These are phyloP conservation scores for Chlorella sp. DNA, from an alignment of 139 green algal genomes.

Conservation along the genomic window DNA sequence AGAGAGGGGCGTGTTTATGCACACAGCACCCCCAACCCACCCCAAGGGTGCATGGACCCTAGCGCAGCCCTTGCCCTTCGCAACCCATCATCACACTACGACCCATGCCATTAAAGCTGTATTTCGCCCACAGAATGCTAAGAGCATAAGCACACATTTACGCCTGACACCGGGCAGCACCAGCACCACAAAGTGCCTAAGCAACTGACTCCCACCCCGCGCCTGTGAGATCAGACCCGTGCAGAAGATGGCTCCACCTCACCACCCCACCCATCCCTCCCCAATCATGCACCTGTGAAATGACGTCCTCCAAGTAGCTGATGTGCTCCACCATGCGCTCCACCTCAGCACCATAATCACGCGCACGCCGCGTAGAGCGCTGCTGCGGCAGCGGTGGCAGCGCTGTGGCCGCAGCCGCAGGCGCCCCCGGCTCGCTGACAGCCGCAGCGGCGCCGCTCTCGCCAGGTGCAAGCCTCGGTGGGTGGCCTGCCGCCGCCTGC, in stretches of 20 bases:
- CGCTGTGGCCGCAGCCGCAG: background rate
- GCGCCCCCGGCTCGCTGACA: background rate
- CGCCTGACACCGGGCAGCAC: too few relatives aligned
- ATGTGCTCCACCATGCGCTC: slow-evolving; percentile 53
- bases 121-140: too few relatives aligned
- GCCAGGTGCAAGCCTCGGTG: background rate
- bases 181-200: too few relatives aligned
- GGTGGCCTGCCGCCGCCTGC: background rate
- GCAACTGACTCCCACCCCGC: too few relatives aligned
- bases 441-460: background rate
- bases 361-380: slow-evolving; percentile 1
- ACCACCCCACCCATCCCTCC: background rate
- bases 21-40: too few relatives aligned
- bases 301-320: slow-evolving; percentile 52
- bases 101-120: too few relatives aligned
- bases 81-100: too few relatives aligned
- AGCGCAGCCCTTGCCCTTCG: too few relatives aligned
- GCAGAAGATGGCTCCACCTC: background rate
- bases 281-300: slow-evolving; percentile 12
- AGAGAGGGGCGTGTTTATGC: too few relatives aligned
- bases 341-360: slow-evolving; percentile 26
- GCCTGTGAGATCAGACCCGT: too few relatives aligned
- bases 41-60: too few relatives aligned
- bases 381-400: slow-evolving; percentile 1
- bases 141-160: too few relatives aligned